Base-by-base conservation (phyloP, 768 basidiomycete genomes). In the Ramaria sp. region DNA sequence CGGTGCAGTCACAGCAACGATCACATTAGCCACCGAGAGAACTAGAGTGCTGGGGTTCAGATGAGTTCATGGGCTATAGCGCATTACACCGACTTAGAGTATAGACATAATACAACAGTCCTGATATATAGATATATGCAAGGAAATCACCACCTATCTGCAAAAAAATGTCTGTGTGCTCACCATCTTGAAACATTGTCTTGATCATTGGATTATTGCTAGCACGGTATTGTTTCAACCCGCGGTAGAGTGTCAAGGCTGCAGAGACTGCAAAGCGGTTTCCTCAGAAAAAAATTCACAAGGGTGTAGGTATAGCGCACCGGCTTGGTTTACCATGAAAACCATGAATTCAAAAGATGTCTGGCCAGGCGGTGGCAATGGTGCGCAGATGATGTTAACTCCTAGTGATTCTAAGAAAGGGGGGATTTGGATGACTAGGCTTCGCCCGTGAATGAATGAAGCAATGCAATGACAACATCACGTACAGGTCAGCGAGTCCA, bases 161-260 rank as follows among this genome's bases (percentile, higher is more conserved):
- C 6, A 30, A 12, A 1, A 53, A 24, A 54, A 43, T 39, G 19
- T 33, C 5, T 42, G 2, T 12, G 41, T 54, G 30, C 11, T 20
- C 17, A 54, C 53, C 53, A 54, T 54, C 53, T 43, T 54, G 53
- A 43, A 54, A 54, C 53, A 54, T 54, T 1, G 39, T 54, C 20
- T 22, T 34, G 12, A 54, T 19, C 17, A 54, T 15, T 41, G 53
- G 53, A 34, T 54, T 22, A n/a, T 34, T 1, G n/a, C 20, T 43
- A 5, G 24, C 4, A 17, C 53, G 53, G 27, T 54, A 54, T 27
- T 54, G n/a, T 54, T 43, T 13, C 30, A 54, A 19, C 17, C 41
- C 53, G 4, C 53, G 53, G 27, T 42, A 43, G 22, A 54, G 20
- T 27, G 53, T 43, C 41, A 54, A 34, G 17, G 24, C 17, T 27